These are phyloP conservation scores for Colletotrichum spaethianum DNA, from an alignment of 2,329 filamentous ascomycete species.

Conservation along the genomic window DNA sequence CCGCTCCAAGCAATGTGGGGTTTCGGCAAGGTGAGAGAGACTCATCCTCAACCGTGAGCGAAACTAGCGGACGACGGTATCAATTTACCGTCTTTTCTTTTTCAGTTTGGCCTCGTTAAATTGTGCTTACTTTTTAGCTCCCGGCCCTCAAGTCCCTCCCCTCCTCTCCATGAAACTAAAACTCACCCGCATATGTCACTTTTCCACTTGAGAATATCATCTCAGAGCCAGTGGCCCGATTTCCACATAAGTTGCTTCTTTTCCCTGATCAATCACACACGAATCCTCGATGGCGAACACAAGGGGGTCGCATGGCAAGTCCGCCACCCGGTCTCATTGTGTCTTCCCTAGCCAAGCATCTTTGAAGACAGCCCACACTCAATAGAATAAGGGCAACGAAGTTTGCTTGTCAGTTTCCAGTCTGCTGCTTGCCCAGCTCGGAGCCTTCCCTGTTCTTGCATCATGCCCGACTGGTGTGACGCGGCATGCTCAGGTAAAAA, in stretches of 20 bases:
- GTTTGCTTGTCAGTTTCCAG: conserved; percentile 1
- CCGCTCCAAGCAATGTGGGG: not conserved
- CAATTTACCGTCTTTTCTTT: conserved; percentile 4
- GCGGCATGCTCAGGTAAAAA: conserved; percentile 6
- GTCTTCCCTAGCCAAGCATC: not conserved
- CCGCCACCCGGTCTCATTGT: not conserved
- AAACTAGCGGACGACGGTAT: too few species aligned
- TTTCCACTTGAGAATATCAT: not conserved
- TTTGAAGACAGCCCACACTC: not conserved
- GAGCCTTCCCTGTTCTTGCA: not conserved
- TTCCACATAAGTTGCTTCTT: conserved; percentile 28
- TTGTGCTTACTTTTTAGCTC: not conserved
- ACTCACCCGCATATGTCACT: conserved; percentile 3
- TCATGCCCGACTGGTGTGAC: not conserved
- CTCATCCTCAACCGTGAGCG: not conserved
- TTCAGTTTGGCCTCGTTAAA: not conserved
- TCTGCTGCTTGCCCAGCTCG: not conserved
- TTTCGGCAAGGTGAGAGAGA: not conserved
- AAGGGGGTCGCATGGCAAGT: not conserved
- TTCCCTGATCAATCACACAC: not conserved
- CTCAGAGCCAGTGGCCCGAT: not conserved
- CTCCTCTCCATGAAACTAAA: not conserved
- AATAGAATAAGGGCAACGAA: too few species aligned
- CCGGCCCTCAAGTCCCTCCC: not conserved
- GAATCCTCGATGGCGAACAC: not conserved